Base-by-base conservation (phyloP, 345 rosid species). In the Geranium rotundifolium region DNA sequence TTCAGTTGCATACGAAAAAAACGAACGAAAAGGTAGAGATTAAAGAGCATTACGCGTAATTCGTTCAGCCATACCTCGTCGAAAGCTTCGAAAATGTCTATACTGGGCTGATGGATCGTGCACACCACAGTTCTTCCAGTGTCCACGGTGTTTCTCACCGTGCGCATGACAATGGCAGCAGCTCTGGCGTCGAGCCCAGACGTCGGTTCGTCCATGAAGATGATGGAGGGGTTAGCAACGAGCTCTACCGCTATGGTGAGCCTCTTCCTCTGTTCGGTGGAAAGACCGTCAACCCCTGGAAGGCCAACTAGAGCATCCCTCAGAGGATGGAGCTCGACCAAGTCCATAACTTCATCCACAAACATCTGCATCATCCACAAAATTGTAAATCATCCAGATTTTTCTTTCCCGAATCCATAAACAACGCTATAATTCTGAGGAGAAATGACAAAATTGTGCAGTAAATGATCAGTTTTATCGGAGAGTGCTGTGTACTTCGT, bases 171-270 rank as follows among this genome's bases (percentile, higher is more conserved):
- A 66, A 91, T 86, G 5, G 97, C 97, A 0, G 97, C 97, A 34
- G 96, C 96, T 80, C 97, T 79, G 17, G 97, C 96, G 77, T 88
- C 95, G 61, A 91, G 96, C 58, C 97, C 97, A 58, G 97, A 84
- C 17, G 97, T 88, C 12, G 97, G 97, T 67, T 90, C 97, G 56
- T 90, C 97, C 97, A 90, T 90, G 81, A 90, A 88, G 72, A 90
- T 86, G 60, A 90, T 88, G 7, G 97, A 90, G 3, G 97, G 97
- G 56, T 90, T 90, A 63, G 97, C 91, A 58, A 91, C 97, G 63
- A 91, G 73, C 69, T 91, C 97, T 39, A 91, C 97, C 16, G 96
- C 93, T 59, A 91, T 91, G 15, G 97, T 91, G 68, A 91, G 78
- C 72, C 97, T 81, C 78, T 91, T 91, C 72, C 97, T 79, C 65